Evolutionary conservation across 345 rosid genomes (phyloP).

Genomic region (Eucalyptus regnans): DNA sequence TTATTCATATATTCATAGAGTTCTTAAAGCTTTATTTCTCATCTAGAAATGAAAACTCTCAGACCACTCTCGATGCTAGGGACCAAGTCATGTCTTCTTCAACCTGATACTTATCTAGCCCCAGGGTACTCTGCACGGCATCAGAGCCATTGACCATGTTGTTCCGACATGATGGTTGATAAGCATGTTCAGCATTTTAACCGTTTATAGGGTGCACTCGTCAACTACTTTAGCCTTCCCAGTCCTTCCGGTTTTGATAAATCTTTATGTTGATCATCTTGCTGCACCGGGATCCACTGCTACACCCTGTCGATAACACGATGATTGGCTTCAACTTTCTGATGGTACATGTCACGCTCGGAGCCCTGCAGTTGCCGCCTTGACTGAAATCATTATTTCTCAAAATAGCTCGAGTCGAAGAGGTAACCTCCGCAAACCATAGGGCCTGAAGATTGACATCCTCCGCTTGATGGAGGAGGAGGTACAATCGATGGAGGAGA

Average conservation of each 20-base stretch:
- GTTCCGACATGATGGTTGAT: constrained; percentile 8
- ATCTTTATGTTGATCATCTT: constrained; percentile 12
- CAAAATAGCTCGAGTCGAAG: not conserved
- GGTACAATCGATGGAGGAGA: not conserved
- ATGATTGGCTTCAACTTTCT: not conserved
- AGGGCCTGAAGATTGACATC: not conserved
- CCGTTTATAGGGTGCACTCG: constrained; percentile 17
- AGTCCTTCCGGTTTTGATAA: constrained; percentile 4
- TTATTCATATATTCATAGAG: not conserved
- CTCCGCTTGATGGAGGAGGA: not conserved
- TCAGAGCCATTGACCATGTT: constrained; percentile 24
- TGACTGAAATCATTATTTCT: constrained; percentile 17
- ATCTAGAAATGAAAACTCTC: not conserved
- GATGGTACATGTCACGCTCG: constrained; percentile 5
- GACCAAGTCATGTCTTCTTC: constrained; percentile 17
- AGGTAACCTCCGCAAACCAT: not conserved
- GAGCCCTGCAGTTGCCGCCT: constrained; percentile 9
- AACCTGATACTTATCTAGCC: constrained; percentile 2
- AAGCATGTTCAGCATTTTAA: constrained; percentile 16
- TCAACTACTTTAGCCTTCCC: constrained; percentile 16
- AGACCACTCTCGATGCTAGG: not conserved
- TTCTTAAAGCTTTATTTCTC: not conserved
- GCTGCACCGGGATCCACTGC: constrained; percentile 1
- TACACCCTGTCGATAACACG: constrained; percentile 3
- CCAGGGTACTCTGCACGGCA: constrained; percentile 12